A percentile compares a stretch with the other conserved stretches of the same genome.
Conservation (phyloP, 2,329 filamentous ascomycete species). For the Didymella pomorum region DNA sequence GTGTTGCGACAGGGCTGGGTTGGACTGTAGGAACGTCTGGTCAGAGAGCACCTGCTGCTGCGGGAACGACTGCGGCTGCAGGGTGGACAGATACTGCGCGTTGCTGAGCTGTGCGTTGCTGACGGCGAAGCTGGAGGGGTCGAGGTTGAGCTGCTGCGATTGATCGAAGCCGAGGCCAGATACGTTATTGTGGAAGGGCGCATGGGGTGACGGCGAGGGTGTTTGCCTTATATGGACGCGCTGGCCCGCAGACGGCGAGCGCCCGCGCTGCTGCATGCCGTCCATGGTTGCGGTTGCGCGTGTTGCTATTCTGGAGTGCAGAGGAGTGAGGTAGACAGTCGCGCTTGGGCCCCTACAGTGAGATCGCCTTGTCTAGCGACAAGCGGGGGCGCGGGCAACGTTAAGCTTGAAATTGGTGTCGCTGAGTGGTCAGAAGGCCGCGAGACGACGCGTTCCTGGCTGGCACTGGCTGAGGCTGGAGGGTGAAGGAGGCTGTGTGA, state of each 20-base stretch:
- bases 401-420: slow-evolving; percentile 20
- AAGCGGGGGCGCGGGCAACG: slow-evolving; percentile 20
- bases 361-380: slow-evolving; percentile 20
- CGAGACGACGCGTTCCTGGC: slow-evolving; percentile 33
- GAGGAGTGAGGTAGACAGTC: slow-evolving; percentile 18
- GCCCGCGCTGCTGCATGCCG: slow-evolving; percentile 60
- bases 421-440: slow-evolving; percentile 35
- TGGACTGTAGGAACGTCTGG: slow-evolving; percentile 53
- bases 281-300: slow-evolving; percentile 18
- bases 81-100: slow-evolving; percentile 52
- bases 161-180: slow-evolving; percentile 66
- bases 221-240: slow-evolving; percentile 71
- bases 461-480: slow-evolving; percentile 37
- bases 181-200: slow-evolving; percentile 63
- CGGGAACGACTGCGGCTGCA: slow-evolving; percentile 50
- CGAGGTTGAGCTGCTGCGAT: slow-evolving; percentile 40
- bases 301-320: slow-evolving; percentile 24
- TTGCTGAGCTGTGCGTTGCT: slow-evolving; percentile 47
- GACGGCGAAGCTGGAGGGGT: slow-evolving; percentile 43
- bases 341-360: slow-evolving; percentile 20
- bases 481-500: slow-evolving; percentile 41
- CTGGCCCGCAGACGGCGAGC: slow-evolving; percentile 68
- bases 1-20: slow-evolving; percentile 60
- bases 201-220: slow-evolving; percentile 69
- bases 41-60: slow-evolving; percentile 52